Conservation (phyloP, 2,329 filamentous ascomycete species). For the Colletotrichum filicis region DNA sequence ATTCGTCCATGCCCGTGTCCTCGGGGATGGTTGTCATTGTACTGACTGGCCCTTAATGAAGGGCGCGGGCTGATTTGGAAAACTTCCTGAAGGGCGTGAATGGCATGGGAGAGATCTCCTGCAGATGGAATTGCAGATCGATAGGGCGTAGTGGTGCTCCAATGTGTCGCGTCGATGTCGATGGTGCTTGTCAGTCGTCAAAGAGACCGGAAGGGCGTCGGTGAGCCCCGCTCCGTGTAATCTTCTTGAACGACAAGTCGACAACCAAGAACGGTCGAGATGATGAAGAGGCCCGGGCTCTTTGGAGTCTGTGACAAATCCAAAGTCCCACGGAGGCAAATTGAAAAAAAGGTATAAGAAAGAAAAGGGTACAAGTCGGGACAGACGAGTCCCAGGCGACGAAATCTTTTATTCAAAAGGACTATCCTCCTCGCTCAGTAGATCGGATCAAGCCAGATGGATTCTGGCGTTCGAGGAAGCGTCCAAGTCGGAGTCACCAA, state of each 20-base stretch:
- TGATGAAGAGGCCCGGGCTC: neutral
- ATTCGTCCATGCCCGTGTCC: slow-evolving; percentile 71
- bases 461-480: slow-evolving; percentile 14
- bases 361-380: slow-evolving; percentile 13
- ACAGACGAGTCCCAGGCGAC: neutral
- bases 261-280: slow-evolving; percentile 5
- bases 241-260: neutral
- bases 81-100: slow-evolving; percentile 28
- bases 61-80: slow-evolving; percentile 19
- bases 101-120: slow-evolving; percentile 13
- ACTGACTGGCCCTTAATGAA: slow-evolving; percentile 16
- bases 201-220: slow-evolving; percentile 14
- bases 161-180: slow-evolving; percentile 8
- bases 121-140: slow-evolving; percentile 16
- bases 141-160: slow-evolving; percentile 12
- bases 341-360: slow-evolving; percentile 35
- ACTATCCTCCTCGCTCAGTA: neutral
- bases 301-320: slow-evolving; percentile 18
- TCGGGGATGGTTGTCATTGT: slow-evolving; percentile 52
- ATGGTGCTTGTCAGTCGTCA: slow-evolving; percentile 21
- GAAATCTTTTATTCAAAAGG: slow-evolving; percentile 33
- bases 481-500: slow-evolving; percentile 32
- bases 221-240: slow-evolving; percentile 29
- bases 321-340: slow-evolving; percentile 18
- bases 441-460: slow-evolving; percentile 24